Evolutionary conservation across 176 grass and related monocot genomes (phyloP), one percentile per base, ranked within the genome.

Genomic region (Poa annua): DNA sequence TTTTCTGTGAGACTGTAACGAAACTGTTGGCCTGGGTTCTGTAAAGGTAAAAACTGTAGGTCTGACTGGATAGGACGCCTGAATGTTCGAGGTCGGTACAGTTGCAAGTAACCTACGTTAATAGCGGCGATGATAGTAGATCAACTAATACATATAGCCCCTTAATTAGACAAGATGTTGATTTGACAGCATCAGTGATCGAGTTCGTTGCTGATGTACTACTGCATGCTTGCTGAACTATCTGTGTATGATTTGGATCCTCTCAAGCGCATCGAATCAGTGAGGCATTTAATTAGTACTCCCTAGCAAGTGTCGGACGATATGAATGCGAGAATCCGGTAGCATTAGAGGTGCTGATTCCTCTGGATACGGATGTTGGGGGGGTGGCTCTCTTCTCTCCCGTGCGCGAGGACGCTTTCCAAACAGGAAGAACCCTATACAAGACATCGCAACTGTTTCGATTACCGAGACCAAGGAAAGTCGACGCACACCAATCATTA

Each of bases 401-500:
- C 21, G 29, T 66, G 57, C 16, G 13, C 17, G 35, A 36, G 35
- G 35, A 36, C 35, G 35, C 35, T 36, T 36, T 36, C 35, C 5
- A 36, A 66, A 35, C 25, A 63, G 25, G 12, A 63, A 24, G 25
- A 63, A 63, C 29, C 61, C 61, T 64, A 17, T n/a, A 56, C n/a
- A 16, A 15, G 0, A 4, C 33, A 66, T 33, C 16, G 1, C 8
- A 11, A 11, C 35, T 41, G 45, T 51, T 74, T 35, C 24, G 5
- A n/a, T 71, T 71, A 71, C 22, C 70, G 13, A 32, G 45, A 24
- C 44, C 42, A 17, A n/a, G 1, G 8, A 41, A n/a, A 25, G n/a
- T n/a, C n/a, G 21, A 72, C 16, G 69, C 41, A 71, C 41, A 9
- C 41, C 42, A 47, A 72, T 73, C 70, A 74, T 51, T 24, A 74